These are phyloP conservation scores for Ceratonia siliqua DNA, from an alignment of 306 rosid genomes.

Conservation along the genomic window DNA sequence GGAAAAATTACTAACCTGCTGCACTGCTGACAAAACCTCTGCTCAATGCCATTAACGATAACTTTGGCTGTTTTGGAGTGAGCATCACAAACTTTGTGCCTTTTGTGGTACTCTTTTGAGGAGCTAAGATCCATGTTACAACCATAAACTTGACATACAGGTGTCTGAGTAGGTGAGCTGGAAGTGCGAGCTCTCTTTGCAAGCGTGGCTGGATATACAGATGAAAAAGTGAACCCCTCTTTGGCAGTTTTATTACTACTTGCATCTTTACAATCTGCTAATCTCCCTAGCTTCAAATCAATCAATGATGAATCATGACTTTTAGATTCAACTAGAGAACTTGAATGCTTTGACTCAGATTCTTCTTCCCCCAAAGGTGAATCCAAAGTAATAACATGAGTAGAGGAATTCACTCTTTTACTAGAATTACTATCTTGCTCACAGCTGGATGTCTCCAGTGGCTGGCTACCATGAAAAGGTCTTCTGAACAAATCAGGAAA, in stretches of 20 bases:
- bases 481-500: constrained; percentile 49
- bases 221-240: constrained; percentile 35
- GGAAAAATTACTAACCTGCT: constrained; percentile 60
- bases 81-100: constrained; percentile 81
- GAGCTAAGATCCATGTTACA: constrained; percentile 74
- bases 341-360: constrained; percentile 49
- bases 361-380: constrained; percentile 59
- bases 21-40: constrained; percentile 89
- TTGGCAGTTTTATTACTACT: constrained; percentile 28
- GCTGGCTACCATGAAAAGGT: constrained; percentile 41
- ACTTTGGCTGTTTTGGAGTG: constrained; percentile 82
- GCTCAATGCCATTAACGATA: constrained; percentile 76
- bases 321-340: constrained; percentile 43
- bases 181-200: constrained; percentile 55
- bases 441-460: constrained; percentile 45
- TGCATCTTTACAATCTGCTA: constrained; percentile 47
- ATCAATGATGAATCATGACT: constrained; percentile 54
- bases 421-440: constrained; percentile 49
- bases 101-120: constrained; percentile 80
- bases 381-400: constrained; percentile 51
- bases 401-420: constrained; percentile 50
- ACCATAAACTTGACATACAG: constrained; percentile 78
- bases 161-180: constrained; percentile 43
- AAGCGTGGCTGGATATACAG: constrained; percentile 25
- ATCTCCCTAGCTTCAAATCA: constrained; percentile 70